A percentile compares a stretch with the other conserved stretches of the same genome.
phyloP scores from a whole-genome alignment of 1,284 basidiomycete species.

The Peniophora sp. region DNA sequence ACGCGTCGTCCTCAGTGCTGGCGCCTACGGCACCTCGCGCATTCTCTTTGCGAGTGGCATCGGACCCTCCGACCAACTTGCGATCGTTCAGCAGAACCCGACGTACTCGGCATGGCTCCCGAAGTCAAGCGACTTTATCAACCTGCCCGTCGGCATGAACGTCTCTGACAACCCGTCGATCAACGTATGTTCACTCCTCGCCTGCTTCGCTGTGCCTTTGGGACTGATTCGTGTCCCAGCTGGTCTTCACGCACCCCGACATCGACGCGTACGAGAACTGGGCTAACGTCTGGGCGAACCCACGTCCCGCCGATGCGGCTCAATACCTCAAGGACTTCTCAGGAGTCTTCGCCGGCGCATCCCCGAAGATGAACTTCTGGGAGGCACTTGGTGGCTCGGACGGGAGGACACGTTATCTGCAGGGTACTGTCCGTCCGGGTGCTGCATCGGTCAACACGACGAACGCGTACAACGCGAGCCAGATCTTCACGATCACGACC shows the following conservation, averaged over 20 bases:
- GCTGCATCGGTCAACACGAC: slow-evolving; percentile 43
- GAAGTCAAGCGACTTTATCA: slow-evolving; percentile 41
- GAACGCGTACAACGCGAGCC: slow-evolving; percentile 43
- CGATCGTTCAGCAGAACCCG: slow-evolving; percentile 38
- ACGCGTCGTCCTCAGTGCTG: slow-evolving; percentile 52
- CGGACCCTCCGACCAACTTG: slow-evolving; percentile 53
- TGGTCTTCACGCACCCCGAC: slow-evolving; percentile 57
- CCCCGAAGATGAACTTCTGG: slow-evolving; percentile 61
- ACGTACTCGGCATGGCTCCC: slow-evolving; percentile 40
- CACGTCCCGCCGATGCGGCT: slow-evolving; percentile 43
- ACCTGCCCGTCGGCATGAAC: slow-evolving; percentile 47
- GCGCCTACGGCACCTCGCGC: slow-evolving; percentile 48
- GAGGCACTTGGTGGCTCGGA: slow-evolving; percentile 40
- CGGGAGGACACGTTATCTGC: slow-evolving; percentile 43
- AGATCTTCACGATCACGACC: slow-evolving; percentile 54
- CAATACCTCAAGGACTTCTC: slow-evolving; percentile 45
- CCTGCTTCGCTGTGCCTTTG: background rate
- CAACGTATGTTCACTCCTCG: slow-evolving; percentile 32
- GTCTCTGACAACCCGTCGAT: slow-evolving; percentile 60
- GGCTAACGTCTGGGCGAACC: slow-evolving; percentile 46
- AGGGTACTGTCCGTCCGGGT: slow-evolving; percentile 61
- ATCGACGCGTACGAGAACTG: slow-evolving; percentile 63
- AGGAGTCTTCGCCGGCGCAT: slow-evolving; percentile 50
- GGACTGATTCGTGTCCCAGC: slow-evolving; percentile 20
- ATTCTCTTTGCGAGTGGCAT: slow-evolving; percentile 60